These are phyloP conservation scores for Excoecaria agallocha DNA, from an alignment of 345 rosid genomes.

Conservation along the genomic window DNA sequence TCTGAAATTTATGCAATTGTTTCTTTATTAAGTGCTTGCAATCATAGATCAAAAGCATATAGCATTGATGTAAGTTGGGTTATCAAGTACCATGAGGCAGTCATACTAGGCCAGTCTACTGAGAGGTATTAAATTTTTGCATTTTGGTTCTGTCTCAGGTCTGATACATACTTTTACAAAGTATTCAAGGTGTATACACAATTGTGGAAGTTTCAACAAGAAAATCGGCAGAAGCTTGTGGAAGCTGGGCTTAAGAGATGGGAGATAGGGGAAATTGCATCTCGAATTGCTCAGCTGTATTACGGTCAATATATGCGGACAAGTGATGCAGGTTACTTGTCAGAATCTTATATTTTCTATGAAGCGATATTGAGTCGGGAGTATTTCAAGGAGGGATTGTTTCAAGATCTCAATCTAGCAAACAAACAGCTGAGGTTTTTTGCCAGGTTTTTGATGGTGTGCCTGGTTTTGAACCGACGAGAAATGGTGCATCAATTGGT, in stretches of 20 bases:
- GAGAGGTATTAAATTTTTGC: not conserved
- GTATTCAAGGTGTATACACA: constrained; percentile 97
- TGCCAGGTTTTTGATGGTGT: constrained; percentile 87
- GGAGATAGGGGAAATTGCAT: constrained; percentile 97
- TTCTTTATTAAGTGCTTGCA: not conserved
- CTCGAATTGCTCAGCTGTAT: constrained; percentile 89
- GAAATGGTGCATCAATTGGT: constrained; percentile 84
- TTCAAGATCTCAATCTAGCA: constrained; percentile 75
- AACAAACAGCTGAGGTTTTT: constrained; percentile 91
- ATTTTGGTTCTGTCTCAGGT: constrained; percentile 43
- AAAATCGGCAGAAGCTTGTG: constrained; percentile 81
- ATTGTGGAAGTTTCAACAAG: constrained; percentile 96
- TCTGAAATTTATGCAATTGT: not conserved
- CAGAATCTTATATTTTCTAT: constrained; percentile 81
- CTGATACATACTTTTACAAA: constrained; percentile 86
- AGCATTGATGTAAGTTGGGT: not conserved
- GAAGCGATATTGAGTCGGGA: constrained; percentile 83
- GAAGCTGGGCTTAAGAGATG: constrained; percentile 93
- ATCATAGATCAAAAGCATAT: not conserved
- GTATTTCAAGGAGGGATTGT: constrained; percentile 81
- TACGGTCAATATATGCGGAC: constrained; percentile 94
- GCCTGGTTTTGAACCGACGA: constrained; percentile 74
- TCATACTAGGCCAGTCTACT: not conserved
- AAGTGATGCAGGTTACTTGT: constrained; percentile 72
- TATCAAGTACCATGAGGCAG: not conserved